Percentiles rank a stretch among this genome's conserved stretches.
phyloP scores from a whole-genome alignment of 2,329 filamentous ascomycete species.

The Alternaria ethzedia region DNA sequence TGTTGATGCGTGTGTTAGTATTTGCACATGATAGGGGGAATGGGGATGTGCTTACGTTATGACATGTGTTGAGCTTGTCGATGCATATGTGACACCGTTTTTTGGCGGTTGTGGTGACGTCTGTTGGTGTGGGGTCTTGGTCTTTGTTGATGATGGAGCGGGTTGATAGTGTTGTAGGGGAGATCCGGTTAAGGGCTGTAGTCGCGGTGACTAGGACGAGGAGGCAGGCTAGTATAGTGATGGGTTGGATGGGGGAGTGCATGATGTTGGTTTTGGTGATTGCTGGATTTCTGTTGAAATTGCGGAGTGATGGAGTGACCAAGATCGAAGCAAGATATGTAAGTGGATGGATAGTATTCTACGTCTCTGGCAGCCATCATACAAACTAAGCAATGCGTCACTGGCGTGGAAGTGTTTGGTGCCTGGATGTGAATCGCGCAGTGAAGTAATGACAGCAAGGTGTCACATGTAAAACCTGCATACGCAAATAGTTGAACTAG shows the following conservation, averaged over 20 bases:
- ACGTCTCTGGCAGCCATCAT: neutral
- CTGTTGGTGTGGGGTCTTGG: neutral
- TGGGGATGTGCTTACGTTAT: neutral
- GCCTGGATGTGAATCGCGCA: neutral
- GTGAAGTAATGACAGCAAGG: neutral
- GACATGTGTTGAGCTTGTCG: neutral
- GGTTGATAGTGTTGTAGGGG: neutral
- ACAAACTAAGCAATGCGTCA: too few species aligned
- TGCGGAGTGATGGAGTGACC: neutral
- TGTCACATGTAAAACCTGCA: neutral
- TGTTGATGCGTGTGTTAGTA: fast-evolving
- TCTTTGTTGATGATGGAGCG: neutral
- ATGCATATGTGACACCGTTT: neutral
- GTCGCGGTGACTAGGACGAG: neutral
- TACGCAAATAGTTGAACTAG: neutral
- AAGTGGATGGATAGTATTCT: neutral
- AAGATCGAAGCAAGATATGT: neutral
- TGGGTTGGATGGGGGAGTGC: neutral
- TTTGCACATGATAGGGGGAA: neutral
- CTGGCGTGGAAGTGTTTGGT: neutral
- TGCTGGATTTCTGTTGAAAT: neutral
- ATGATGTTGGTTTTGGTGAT: neutral
- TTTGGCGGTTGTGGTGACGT: neutral
- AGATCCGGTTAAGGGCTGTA: neutral
- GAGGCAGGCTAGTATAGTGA: neutral